A percentile compares a stretch with the other conserved stretches of the same genome.
These are phyloP conservation scores for Lactarius indigo DNA, from an alignment of 768 basidiomycete genomes.

Conservation along the genomic window DNA sequence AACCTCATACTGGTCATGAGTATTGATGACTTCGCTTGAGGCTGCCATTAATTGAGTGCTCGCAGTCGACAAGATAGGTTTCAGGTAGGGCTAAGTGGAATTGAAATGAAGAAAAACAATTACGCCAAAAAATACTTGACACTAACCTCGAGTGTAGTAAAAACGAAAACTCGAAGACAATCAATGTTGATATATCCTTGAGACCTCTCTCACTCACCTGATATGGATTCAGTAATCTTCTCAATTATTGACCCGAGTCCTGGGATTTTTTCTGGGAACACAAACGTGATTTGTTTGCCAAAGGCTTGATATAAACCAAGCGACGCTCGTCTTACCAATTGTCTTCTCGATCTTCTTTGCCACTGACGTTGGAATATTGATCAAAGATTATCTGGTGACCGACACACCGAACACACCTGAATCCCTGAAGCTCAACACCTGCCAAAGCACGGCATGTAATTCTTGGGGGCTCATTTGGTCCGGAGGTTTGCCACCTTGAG, in stretches of 20 bases:
- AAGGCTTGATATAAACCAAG: background rate
- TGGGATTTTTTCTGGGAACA: slow-evolving; percentile 68
- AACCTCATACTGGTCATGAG: slow-evolving; percentile 75
- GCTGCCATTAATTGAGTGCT: slow-evolving; percentile 58
- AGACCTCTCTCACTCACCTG: slow-evolving; percentile 36
- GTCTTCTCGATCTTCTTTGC: slow-evolving; percentile 76
- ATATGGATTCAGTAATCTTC: slow-evolving; percentile 71
- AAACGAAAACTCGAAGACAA: slow-evolving; percentile 59
- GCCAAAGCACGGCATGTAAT: slow-evolving; percentile 77
- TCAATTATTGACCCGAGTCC: slow-evolving; percentile 72
- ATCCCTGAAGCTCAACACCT: slow-evolving; percentile 82
- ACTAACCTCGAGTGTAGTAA: slow-evolving; percentile 76
- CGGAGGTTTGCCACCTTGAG: slow-evolving; percentile 59
- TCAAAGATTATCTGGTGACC: background rate
- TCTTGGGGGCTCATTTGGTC: slow-evolving; percentile 88
- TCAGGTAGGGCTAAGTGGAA: slow-evolving; percentile 64
- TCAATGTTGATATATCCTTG: background rate
- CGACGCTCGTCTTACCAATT: slow-evolving; percentile 48
- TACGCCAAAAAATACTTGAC: background rate
- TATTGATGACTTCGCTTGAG: slow-evolving; percentile 76
- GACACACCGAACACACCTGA: slow-evolving; percentile 43
- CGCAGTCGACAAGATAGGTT: slow-evolving; percentile 70
- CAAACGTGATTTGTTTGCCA: background rate
- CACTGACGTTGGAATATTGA: slow-evolving; percentile 34
- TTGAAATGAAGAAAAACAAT: background rate